Evolutionary conservation across 257 asterid genomes (phyloP).

Genomic region (Apocynum venetum): DNA sequence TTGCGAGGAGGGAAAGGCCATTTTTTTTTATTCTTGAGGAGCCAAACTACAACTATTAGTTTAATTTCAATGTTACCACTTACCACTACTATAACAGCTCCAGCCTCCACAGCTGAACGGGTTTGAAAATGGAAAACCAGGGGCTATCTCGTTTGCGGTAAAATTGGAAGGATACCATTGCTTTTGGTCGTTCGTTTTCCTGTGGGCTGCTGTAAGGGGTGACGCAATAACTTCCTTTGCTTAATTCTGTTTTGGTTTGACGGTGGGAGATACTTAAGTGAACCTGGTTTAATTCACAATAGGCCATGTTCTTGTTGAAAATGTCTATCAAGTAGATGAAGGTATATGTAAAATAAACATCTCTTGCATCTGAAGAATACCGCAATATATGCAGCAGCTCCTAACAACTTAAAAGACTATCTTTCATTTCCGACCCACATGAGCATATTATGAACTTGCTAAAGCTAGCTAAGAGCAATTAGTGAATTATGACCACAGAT

Average conservation of each 20-base stretch:
- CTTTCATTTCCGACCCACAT: background rate
- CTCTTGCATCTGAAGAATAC: background rate
- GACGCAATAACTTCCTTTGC: background rate
- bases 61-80: background rate
- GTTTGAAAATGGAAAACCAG: constrained; percentile 2
- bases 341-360: no score
- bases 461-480: background rate
- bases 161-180: background rate
- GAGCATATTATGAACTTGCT: background rate
- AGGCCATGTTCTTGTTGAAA: no score
- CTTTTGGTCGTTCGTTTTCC: background rate
- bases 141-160: background rate
- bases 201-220: background rate
- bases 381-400: background rate
- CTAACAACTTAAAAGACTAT: background rate
- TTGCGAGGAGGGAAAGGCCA: constrained; percentile 13
- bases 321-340: no score
- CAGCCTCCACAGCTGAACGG: background rate
- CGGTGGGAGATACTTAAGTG: no score
- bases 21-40: background rate
- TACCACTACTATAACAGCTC: no score
- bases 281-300: no score
- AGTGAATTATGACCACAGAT: background rate
- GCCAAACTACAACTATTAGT: background rate
- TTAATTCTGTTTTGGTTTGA: background rate